These are phyloP conservation scores for Funneliformis geosporum DNA, from an alignment of 192 early-diverging fungal species.

Conservation along the genomic window DNA sequence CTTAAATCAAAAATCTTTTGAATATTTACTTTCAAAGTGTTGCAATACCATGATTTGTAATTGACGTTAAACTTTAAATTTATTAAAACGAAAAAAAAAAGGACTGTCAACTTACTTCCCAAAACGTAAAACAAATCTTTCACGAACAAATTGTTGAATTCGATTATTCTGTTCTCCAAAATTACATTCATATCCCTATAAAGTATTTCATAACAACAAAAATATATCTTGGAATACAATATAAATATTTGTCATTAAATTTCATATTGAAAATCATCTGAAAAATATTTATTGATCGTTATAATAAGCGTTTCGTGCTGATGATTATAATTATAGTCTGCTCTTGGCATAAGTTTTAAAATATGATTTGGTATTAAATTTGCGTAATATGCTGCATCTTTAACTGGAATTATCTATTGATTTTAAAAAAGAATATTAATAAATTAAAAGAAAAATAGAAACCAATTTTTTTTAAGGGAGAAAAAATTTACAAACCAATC, in stretches of 20 bases:
- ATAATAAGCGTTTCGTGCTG: conserved; percentile 33
- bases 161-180: conserved; percentile 11
- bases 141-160: conserved; percentile 38
- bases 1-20: conserved; percentile 48
- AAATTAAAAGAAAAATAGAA: too few species aligned
- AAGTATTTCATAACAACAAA: conserved; percentile 48
- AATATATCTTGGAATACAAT: conserved; percentile 43
- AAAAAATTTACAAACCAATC: too few species aligned
- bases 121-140: conserved; percentile 43
- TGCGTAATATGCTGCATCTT: conserved; percentile 41
- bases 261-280: conserved; percentile 29
- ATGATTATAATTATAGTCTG: conserved; percentile 38
- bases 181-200: conserved; percentile 42
- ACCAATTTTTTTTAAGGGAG: too few species aligned
- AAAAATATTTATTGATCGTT: conserved; percentile 37
- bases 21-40: conserved; percentile 43
- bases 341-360: conserved; percentile 37
- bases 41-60: conserved; percentile 37
- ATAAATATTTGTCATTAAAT: conserved; percentile 17
- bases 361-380: conserved; percentile 43
- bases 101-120: conserved; percentile 44
- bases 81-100: too few species aligned
- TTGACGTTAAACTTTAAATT: conserved; percentile 34
- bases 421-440: too few species aligned
- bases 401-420: conserved; percentile 38